Conservation (phyloP, 2,329 filamentous ascomycete species). For the Trichoderma harzianum region DNA sequence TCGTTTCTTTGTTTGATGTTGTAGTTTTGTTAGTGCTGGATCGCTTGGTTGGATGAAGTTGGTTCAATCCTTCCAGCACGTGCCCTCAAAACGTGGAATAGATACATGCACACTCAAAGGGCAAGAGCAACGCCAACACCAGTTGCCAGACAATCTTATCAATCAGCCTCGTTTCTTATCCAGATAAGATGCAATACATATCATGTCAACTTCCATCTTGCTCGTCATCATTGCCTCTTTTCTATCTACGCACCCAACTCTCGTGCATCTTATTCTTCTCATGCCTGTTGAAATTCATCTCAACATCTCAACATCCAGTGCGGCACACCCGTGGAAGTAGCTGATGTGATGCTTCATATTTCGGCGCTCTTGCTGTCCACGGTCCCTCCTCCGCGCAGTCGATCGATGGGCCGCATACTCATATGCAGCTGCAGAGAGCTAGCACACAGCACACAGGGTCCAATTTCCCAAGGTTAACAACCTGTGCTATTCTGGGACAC, state of each 20-base stretch:
- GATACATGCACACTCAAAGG: neutral
- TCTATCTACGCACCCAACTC: neutral
- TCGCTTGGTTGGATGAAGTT: neutral
- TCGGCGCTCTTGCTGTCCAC: constrained; percentile 6
- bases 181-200: neutral
- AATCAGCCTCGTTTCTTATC: neutral
- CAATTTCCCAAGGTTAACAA: neutral
- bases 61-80: neutral
- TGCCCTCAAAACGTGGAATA: neutral
- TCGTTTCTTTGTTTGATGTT: neutral
- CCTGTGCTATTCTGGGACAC: constrained; percentile 16
- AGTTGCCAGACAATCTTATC: neutral
- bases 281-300: neutral
- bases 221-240: neutral
- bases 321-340: neutral
- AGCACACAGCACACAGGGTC: neutral
- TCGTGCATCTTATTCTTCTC: neutral
- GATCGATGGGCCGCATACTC: constrained; percentile 3
- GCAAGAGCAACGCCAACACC: neutral
- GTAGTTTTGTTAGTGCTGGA: neutral
- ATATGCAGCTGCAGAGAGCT: neutral
- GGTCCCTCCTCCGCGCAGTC: neutral
- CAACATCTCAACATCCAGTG: neutral
- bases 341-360: neutral
- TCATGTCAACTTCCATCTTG: neutral